Evolutionary conservation across 768 basidiomycete species (phyloP), one percentile per base, ranked within the genome.

Genomic region (Filobasidium floriforme): DNA sequence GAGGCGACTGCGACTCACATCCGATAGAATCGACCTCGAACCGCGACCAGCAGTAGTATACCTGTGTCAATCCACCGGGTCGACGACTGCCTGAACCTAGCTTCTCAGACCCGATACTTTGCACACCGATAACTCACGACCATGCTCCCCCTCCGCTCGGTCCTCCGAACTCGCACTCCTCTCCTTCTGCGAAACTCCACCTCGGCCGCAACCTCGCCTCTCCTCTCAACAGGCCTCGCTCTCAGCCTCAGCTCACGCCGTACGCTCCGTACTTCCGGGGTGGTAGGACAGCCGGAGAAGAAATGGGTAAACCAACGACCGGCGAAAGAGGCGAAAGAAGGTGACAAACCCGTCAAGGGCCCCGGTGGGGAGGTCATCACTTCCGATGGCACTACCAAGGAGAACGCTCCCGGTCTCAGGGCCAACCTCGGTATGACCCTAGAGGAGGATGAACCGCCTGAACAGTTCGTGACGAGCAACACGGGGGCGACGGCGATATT

Each of bases 71-170:
- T n/a, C n/a, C n/a, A n/a, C n/a, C n/a, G n/a, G n/a, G n/a, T n/a
- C n/a, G n/a, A n/a, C n/a, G n/a, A n/a, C n/a, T n/a, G n/a, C n/a
- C n/a, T n/a, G n/a, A n/a, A n/a, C n/a, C n/a, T n/a, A n/a, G n/a
- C n/a, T n/a, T n/a, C n/a, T 49, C 46, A 4, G 14, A 24, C 55
- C 18, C 5, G 4, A 26, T 19, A 60, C 26, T 19, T 3, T 29
- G 15, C 40, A n/a, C 32, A 3, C 9, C 18, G 15, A 37, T 19
- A n/a, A n/a, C n/a, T n/a, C n/a, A 7, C 59, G 24, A 55, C 62
- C 6, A 63, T 63, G 62, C 28, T 63, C 22, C 62, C 62, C 9
- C 62, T 63, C n/a, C 22, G 62, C 4, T 32, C 62, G 22, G 62
- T 49, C n/a, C 51, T 63, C 32, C 22, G 52, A 28, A 22, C 61